These are phyloP conservation scores for Amauroascus niger DNA, from an alignment of 2,329 filamentous ascomycete species.

Conservation along the genomic window DNA sequence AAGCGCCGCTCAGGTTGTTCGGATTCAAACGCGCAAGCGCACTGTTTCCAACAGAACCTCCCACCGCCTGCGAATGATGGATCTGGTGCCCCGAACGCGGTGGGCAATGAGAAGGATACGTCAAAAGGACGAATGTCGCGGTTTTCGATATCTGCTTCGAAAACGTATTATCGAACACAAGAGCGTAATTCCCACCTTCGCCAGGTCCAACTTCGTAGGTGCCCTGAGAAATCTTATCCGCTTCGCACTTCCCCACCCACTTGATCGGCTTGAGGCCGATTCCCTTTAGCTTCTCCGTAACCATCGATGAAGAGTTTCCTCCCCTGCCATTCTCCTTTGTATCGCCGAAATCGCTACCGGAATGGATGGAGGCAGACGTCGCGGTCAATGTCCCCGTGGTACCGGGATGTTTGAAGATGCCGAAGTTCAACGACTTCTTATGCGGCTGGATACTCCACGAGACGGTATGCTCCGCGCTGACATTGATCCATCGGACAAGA, in stretches of 20 bases:
- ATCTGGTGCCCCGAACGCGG: slow-evolving; percentile 37
- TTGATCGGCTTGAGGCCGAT: slow-evolving; percentile 54
- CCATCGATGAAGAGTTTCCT: slow-evolving; percentile 54
- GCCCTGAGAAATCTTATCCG: slow-evolving; percentile 87
- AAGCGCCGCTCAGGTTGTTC: slow-evolving; percentile 32
- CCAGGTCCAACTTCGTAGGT: slow-evolving; percentile 66
- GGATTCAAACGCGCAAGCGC: slow-evolving; percentile 27
- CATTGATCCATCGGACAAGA: slow-evolving; percentile 93
- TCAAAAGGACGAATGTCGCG: slow-evolving; percentile 86
- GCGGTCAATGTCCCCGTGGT: slow-evolving; percentile 44
- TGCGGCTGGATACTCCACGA: slow-evolving; percentile 97
- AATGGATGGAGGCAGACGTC: slow-evolving; percentile 15
- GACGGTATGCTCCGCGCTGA: slow-evolving; percentile 80
- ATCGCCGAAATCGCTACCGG: slow-evolving; percentile 30
- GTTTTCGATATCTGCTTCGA: slow-evolving; percentile 92
- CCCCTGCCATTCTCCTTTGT: slow-evolving; percentile 25
- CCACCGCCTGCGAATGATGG: slow-evolving; percentile 47
- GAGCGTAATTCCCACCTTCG: slow-evolving; percentile 84
- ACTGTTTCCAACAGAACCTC: slow-evolving; percentile 15
- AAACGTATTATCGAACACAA: slow-evolving; percentile 98
- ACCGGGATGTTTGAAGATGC: slow-evolving; percentile 93
- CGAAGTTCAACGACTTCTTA: slow-evolving; percentile 98
- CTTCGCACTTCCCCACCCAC: slow-evolving; percentile 93
- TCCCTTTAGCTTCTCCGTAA: slow-evolving; percentile 54
- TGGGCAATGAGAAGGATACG: slow-evolving; percentile 67